A percentile compares a stretch with the other conserved stretches of the same genome.
phyloP scores from a whole-genome alignment of 2,329 filamentous ascomycete species.

The Gnomoniopsis sp. region DNA sequence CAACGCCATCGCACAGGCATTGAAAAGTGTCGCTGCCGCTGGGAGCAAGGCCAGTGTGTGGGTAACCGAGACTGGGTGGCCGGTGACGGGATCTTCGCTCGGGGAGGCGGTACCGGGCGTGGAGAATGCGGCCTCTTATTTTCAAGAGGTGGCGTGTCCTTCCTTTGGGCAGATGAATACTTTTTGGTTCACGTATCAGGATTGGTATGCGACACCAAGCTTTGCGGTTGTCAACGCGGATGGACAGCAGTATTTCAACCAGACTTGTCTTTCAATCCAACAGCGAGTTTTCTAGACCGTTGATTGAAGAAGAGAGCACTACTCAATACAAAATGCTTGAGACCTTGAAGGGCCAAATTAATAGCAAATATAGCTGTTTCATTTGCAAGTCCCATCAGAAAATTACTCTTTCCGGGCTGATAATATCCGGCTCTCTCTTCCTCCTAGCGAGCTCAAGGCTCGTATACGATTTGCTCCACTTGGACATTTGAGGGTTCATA shows the following conservation, averaged over 20 bases:
- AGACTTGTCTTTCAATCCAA: neutral
- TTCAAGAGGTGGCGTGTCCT: slow-evolving; percentile 71
- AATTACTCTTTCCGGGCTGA: too few species aligned
- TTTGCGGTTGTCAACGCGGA: slow-evolving; percentile 4
- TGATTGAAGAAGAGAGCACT: too few species aligned
- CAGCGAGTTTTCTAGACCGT: too few species aligned
- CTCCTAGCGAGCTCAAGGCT: too few species aligned
- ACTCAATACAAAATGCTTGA: too few species aligned
- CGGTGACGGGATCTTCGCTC: slow-evolving; percentile 63
- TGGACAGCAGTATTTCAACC: slow-evolving; percentile 4
- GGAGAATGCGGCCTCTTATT: slow-evolving; percentile 74
- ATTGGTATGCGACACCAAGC: slow-evolving; percentile 6
- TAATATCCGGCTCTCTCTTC: too few species aligned
- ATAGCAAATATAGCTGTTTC: too few species aligned
- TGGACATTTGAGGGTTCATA: too few species aligned
- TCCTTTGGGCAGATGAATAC: slow-evolving; percentile 61
- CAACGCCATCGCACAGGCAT: slow-evolving; percentile 48
- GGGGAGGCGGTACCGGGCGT: slow-evolving; percentile 60
- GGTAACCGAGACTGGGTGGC: slow-evolving; percentile 89
- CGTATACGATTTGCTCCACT: too few species aligned
- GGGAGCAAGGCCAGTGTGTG: slow-evolving; percentile 66
- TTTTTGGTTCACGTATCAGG: slow-evolving; percentile 65
- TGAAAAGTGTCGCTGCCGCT: slow-evolving; percentile 53
- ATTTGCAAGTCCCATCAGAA: too few species aligned
- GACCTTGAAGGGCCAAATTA: too few species aligned